Conservation (phyloP, 2,329 filamentous ascomycete species). For the Scytalidium lignicola region DNA sequence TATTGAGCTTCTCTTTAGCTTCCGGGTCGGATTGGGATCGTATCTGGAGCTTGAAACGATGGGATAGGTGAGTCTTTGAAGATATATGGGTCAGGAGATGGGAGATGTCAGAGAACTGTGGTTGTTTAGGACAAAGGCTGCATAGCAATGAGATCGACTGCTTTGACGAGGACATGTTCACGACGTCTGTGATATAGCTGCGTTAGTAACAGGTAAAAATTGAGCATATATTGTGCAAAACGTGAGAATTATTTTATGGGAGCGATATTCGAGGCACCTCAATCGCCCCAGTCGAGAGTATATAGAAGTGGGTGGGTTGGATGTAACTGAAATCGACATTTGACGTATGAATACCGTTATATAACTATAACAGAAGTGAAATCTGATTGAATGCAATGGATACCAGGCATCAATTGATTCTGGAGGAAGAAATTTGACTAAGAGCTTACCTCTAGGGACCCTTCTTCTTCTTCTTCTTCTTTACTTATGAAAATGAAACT, state of each 20-base stretch:
- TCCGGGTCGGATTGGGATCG: conserved; percentile 60
- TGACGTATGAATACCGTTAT: too few species aligned
- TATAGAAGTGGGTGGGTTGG: too few species aligned
- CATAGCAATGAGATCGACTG: conserved; percentile 64
- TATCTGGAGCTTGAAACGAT: conserved; percentile 77
- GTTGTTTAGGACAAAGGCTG: conserved; percentile 74
- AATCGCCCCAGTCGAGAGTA: too few species aligned
- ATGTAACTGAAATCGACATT: too few species aligned
- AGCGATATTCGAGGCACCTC: too few species aligned
- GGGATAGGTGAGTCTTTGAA: conserved; percentile 86
- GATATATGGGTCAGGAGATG: conserved; percentile 88
- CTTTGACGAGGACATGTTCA: conserved; percentile 8
- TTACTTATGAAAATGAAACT: neutral
- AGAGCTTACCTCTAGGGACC: neutral
- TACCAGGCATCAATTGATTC: neutral
- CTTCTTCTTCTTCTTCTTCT: too few species aligned
- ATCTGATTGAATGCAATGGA: too few species aligned
- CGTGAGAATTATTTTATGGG: too few species aligned
- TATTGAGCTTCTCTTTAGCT: conserved; percentile 57
- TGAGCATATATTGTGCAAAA: too few species aligned
- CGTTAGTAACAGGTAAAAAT: too few species aligned
- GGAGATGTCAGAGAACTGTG: conserved; percentile 82
- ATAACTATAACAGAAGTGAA: too few species aligned
- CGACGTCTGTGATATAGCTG: neutral
- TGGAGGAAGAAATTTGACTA: neutral